Base-by-base conservation (phyloP, 257 asterid species). In the Leptodermis oblonga region DNA sequence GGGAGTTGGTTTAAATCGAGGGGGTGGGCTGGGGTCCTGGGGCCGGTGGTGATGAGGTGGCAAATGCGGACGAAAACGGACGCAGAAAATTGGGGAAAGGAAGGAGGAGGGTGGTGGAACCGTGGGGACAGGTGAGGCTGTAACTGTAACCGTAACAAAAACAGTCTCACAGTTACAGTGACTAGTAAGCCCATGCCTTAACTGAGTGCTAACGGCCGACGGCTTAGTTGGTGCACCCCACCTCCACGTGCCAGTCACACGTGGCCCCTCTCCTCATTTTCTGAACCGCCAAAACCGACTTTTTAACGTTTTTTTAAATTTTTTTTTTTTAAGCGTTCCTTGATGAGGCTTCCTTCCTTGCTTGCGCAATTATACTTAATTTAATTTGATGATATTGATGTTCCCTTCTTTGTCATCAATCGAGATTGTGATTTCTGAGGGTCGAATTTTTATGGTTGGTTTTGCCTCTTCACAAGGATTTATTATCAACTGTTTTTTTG, bases 71-170 rank as follows among this genome's bases (percentile, higher is more conserved):
- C 55, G 45, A 72, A 75, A 78, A 54, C 65, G 46, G 75, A 63
- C 73, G 82, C 79, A 65, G 59, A 43, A 34, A n/a, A 33, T 8
- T 1, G 71, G 68, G 73, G 83, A 71, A 34, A 75, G 18, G 25
- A 23, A 23, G 39, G 6, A 26, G 17, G 39, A 28, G 62, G 62
- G 62, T 20, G n/a, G n/a, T n/a, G n/a, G n/a, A n/a, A n/a, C n/a
- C n/a, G n/a, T n/a, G n/a, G 37, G 62, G 33, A 17, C 62, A 58
- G 23, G 87, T 86, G 86, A 86, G 92, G 76, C 88, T 84, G 89
- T 77, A 77, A 76, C 12, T 55, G 45, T 25, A 45, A 58, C 20
- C 2, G 37, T n/a, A 56, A 56, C 20, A 28, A 28, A 54, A n/a
- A n/a, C n/a, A n/a, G n/a, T n/a, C n/a, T n/a, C n/a, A n/a, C n/a